Base-by-base conservation (phyloP, 2,329 filamentous ascomycete genomes). In the Ceratocystis ficicola region DNA sequence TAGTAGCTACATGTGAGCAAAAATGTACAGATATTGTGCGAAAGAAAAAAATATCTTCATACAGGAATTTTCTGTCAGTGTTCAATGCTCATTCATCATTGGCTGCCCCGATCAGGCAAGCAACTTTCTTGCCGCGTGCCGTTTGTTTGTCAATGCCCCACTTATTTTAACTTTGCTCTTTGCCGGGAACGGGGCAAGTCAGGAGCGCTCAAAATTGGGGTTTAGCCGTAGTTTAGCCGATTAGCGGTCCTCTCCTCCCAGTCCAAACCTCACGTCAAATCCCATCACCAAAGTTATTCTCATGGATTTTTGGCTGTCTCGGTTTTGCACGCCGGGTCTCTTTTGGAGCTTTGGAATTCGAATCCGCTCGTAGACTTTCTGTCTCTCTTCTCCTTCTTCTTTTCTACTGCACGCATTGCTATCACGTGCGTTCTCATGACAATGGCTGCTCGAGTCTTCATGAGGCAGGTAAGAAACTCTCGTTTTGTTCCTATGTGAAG, bases 381-480 rank as follows among this genome's bases (percentile, higher is more conserved):
- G 52, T 17, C 62, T 36, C n/a, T 28, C 30, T 28, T 48, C 32
- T 48, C 46, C 6, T n/a, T 10, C n/a, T 1, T 20, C 15, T 2
- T 55, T 52, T 55, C 41, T 5, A 22, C 20, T 62, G 50, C 59
- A 61, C 48, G 22, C 22, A 17, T n/a, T 52, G n/a, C 25, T 52
- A 46, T 36, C 46, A 22, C 63, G 63, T 65, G 52, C 48, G 55
- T 64, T 32, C 20, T 60, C 63, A 75, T 74, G 72, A 79, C 74
- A 74, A 84, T 84, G 82, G 81, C 81, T 76, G 79, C 81, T 72
- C 80, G 81, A 82, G 77, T 83, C 75, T 76, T 84, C 75, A 76
- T 83, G 72, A 79, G 78, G 75, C 78, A 77, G 79, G 82, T 84
- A 73, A 74, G 77, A 59, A 8, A 15, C 36, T 41, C 36, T 41